phyloP scores from a whole-genome alignment of 805 yeast genomes.

The Suhomyces sp. region DNA sequence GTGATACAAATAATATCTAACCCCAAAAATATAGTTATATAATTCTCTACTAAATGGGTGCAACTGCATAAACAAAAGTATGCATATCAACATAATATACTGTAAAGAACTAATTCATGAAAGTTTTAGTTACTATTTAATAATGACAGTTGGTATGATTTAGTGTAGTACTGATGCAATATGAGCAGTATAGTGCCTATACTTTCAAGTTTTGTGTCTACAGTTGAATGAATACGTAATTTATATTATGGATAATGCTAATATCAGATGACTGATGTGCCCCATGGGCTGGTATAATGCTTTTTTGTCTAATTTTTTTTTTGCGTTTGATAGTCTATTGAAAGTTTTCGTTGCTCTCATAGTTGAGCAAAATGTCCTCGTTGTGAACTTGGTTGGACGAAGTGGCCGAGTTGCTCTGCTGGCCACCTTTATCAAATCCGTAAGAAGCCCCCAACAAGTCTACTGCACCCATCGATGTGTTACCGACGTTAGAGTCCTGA shows the following conservation, averaged over 20 bases:
- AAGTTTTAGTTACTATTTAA: too few relatives aligned
- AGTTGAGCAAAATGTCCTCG: constrained; percentile 1
- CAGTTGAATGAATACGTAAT: neutral
- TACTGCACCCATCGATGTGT: constrained; percentile 10
- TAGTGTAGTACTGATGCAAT: too few relatives aligned
- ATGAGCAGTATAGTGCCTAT: too few relatives aligned
- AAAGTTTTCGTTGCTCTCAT: neutral
- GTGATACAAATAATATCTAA: too few relatives aligned
- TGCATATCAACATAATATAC: too few relatives aligned
- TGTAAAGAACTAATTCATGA: too few relatives aligned
- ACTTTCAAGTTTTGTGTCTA: too few relatives aligned
- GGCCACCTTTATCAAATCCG: constrained; percentile 8
- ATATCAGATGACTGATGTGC: neutral
- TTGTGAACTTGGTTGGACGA: neutral
- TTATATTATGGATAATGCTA: neutral
- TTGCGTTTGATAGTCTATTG: neutral
- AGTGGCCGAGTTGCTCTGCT: neutral
- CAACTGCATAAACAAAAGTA: too few relatives aligned
- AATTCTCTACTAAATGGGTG: too few relatives aligned
- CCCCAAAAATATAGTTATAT: too few relatives aligned
- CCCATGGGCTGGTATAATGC: neutral
- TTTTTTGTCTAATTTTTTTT: neutral
- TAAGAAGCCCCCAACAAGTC: constrained; percentile 19
- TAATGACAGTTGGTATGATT: too few relatives aligned
- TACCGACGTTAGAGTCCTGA: neutral